These are phyloP conservation scores for Pyrrhoderma lamaoense DNA, from an alignment of 1,284 basidiomycete genomes.

Conservation along the genomic window DNA sequence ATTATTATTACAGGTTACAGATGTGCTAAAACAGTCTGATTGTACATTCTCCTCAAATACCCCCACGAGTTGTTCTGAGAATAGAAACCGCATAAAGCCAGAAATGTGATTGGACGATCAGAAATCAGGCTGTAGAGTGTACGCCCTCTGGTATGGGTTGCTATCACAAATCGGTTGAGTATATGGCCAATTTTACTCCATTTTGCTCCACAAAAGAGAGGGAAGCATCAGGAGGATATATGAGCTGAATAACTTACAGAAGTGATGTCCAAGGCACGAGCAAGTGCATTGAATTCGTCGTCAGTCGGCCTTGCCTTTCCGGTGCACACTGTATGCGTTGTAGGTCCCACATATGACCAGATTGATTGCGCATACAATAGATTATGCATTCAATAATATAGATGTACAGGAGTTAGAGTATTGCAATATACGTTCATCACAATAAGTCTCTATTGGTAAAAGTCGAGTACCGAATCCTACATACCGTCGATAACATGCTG, in stretches of 20 bases:
- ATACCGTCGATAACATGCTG: constrained; percentile 47
- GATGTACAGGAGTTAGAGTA: too few relatives aligned
- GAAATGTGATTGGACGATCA: background rate
- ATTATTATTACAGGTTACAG: background rate
- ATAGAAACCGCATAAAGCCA: background rate
- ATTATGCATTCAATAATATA: too few relatives aligned
- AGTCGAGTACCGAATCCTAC: constrained; percentile 14
- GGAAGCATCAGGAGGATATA: background rate
- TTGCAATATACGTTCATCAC: too few relatives aligned
- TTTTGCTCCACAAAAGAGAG: background rate
- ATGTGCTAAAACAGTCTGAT: background rate
- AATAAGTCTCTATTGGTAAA: constrained; percentile 1
- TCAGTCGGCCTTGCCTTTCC: constrained; percentile 38
- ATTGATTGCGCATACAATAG: too few relatives aligned
- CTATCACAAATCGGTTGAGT: background rate
- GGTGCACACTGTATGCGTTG: constrained; percentile 41
- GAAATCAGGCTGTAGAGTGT: constrained; percentile 11
- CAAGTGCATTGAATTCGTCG: constrained; percentile 47
- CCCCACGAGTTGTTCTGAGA: too few relatives aligned
- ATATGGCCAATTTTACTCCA: background rate
- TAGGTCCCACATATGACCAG: background rate
- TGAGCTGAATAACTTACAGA: background rate
- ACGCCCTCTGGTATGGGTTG: constrained; percentile 10
- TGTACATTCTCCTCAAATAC: too few relatives aligned
- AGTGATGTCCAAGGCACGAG: constrained; percentile 38